Base-by-base conservation (phyloP, 2,329 filamentous ascomycete species). In the Microdochium bolleyi region DNA sequence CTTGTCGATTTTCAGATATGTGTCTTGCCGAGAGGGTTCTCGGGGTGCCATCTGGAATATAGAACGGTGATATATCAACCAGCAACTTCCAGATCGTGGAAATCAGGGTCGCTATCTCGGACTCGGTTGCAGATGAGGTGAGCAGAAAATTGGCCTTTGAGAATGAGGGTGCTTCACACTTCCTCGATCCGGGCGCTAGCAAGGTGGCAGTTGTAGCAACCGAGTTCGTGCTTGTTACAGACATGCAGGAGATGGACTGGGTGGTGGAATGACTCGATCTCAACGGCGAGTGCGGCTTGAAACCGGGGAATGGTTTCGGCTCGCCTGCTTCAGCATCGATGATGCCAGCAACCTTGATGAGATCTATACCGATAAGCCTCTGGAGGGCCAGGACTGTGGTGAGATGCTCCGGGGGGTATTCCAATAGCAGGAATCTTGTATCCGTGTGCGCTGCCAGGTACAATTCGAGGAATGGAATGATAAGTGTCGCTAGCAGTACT, bases 401-500 rank as follows among this genome's bases (percentile, higher is more conserved):
- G 2, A 85, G 70, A 55, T 85, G 77, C 49, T 78, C 75, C 0
- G 76, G 66, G 0, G 81, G 75, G 56, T 82, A 85, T 53, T 84
- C 78, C 9, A 86, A 69, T 4, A 86, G 64, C 1, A 86, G 72
- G 53, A 84, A 78, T 10, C 76, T 75, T 21, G 79, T 76, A 37
- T 74, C 68, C 2, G 73, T 61, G 56, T 84, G 78, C 1, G 73
- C 68, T 3, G 75, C 72, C 49, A 85, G 69, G 56, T 83, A 85
- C 0, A 76, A 75, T 58, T 85, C 82, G 1, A 86, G 70, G 55
- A 84, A 79, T 1, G 82, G 79, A 38, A 85, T 70, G 22, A 85
- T 72, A 2, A 84, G 70, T 1, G 77, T 76, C 2, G 83, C 82
- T 2, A 85, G 72, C 16, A 80, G 67, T 22, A 74, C 69, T 1